Base-by-base conservation (phyloP, 805 yeast genomes). In the Lachancea sp. region DNA sequence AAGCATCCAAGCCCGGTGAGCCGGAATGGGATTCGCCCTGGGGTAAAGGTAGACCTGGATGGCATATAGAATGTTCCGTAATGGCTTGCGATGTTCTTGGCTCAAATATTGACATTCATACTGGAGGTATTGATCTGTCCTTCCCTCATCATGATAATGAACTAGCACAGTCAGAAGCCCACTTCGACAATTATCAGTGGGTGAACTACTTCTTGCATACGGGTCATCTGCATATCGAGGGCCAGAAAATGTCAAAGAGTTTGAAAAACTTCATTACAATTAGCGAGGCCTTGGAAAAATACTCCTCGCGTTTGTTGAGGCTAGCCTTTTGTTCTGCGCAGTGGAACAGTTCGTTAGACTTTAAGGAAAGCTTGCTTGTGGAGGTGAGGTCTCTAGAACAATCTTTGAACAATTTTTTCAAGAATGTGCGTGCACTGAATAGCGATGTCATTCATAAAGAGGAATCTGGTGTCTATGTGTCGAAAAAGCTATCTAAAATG, bases 81-180 rank as follows among this genome's bases (percentile, higher is more conserved):
- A 92, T 92, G 98, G 97, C 97, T 1, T 75, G 88, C 38, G 95
- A 88, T 51, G 74, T 89, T 34, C 72, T 84, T 28, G 97, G 97
- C 4, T 64, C 75, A 16, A 71, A 72, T 44, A 83, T 92, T 74
- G 98, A 92, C 63, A 86, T 92, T 50, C 98, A 92, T 61, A 80
- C 95, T 13, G 98, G 98, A 43, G 98, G 98, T 49, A 78, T 92
- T 40, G 98, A 92, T 67, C 74, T 92, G 56, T 96, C 97, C 16
- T 92, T 92, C 70, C 99, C 99, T 2, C 99, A 92, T 63, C 99
- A 92, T 65, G 99, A 92, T 64, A 92, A 92, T 57, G 99, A 92
- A 67, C 70, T 92, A 48, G 99, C 99, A 1, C 99, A 92, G 69
- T 75, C 89, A 20, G 99, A 92, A 63, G 97, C 97, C 5, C 82